Conservation (phyloP, 306 rosid species). For the Benincasa hispida region DNA sequence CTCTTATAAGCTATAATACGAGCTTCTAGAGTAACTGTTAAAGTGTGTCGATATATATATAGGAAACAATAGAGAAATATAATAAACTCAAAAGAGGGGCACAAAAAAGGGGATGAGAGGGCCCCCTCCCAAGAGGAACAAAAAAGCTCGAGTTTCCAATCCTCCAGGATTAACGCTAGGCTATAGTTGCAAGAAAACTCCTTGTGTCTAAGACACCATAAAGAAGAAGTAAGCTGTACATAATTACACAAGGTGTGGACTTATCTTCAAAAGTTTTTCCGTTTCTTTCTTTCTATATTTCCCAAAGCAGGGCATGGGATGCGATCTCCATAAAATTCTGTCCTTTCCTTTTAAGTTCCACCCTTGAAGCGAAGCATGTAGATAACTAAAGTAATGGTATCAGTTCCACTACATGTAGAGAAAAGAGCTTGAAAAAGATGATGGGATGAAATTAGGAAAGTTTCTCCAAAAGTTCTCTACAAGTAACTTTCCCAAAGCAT, state of each 20-base stretch:
- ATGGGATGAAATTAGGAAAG: neutral
- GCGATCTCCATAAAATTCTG: too few species aligned
- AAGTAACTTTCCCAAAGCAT: too few species aligned
- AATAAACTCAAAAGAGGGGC: too few species aligned
- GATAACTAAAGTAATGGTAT: neutral
- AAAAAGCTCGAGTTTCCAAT: neutral
- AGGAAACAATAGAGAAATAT: too few species aligned
- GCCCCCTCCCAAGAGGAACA: neutral
- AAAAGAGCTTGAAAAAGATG: neutral
- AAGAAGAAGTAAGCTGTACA: neutral
- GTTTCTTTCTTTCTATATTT: neutral
- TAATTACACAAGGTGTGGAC: neutral
- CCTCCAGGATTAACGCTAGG: neutral
- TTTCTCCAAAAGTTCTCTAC: neutral
- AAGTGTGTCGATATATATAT: neutral
- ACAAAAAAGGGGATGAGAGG: too few species aligned
- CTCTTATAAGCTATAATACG: neutral
- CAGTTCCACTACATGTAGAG: neutral
- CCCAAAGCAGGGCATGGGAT: neutral
- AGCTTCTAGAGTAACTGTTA: neutral
- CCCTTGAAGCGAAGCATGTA: too few species aligned
- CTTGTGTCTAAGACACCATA: neutral
- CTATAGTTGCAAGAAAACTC: neutral
- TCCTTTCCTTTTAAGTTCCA: too few species aligned
- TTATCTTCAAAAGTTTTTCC: neutral